Conservation (phyloP, 2,329 filamentous ascomycete species). For the Didymella sp. region DNA sequence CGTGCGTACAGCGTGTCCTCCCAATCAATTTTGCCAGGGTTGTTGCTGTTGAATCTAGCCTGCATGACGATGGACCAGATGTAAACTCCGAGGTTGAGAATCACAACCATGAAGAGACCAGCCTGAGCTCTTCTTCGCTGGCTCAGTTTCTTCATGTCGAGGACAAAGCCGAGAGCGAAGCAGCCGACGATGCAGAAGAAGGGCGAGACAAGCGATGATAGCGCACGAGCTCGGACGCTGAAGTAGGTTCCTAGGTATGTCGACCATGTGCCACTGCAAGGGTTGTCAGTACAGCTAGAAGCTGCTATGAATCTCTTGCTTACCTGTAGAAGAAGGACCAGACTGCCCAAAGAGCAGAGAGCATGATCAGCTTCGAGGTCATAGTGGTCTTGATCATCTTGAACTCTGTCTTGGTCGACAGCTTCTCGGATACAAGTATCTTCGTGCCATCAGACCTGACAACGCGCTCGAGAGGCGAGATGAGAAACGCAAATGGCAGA, state of each 20-base stretch:
- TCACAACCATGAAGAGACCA: slow-evolving; percentile 55
- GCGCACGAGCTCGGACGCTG: slow-evolving; percentile 54
- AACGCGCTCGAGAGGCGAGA: slow-evolving; percentile 55
- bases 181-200: slow-evolving; percentile 61
- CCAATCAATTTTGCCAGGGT: slow-evolving; percentile 58
- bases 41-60: slow-evolving; percentile 47
- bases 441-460: slow-evolving; percentile 56
- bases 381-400: slow-evolving; percentile 51
- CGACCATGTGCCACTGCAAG: slow-evolving; percentile 53
- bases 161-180: slow-evolving; percentile 63
- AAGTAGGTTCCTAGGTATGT: slow-evolving; percentile 57
- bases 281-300: slow-evolving; percentile 1
- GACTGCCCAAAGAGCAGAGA: slow-evolving; percentile 53
- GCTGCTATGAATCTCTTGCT: background rate
- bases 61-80: slow-evolving; percentile 61
- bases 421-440: slow-evolving; percentile 53
- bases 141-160: slow-evolving; percentile 71
- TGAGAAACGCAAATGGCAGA: slow-evolving; percentile 56
- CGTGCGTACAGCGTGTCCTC: slow-evolving; percentile 52
- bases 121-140: slow-evolving; percentile 57
- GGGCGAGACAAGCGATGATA: slow-evolving; percentile 56
- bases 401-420: slow-evolving; percentile 51
- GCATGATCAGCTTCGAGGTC: slow-evolving; percentile 50
- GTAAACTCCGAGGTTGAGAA: slow-evolving; percentile 58
- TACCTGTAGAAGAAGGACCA: slow-evolving; percentile 57